Evolutionary conservation across 306 rosid species (phyloP).

Genomic region (Prunus campanulata): DNA sequence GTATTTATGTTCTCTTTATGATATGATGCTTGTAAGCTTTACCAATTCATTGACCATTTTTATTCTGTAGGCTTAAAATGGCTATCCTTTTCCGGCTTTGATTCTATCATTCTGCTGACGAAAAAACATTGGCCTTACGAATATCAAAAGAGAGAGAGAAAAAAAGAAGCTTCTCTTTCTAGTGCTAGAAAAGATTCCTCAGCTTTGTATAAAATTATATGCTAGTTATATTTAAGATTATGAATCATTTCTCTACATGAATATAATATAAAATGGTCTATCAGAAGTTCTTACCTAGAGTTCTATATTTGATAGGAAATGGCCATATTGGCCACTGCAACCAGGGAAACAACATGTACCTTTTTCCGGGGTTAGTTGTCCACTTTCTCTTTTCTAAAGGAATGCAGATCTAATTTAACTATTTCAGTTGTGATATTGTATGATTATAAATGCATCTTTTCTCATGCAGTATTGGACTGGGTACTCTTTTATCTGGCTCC

Average conservation of each 20-base stretch:
- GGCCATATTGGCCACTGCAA: constrained; percentile 90
- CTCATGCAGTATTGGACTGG: constrained; percentile 86
- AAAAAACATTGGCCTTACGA: background rate
- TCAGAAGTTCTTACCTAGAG: background rate
- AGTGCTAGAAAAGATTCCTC: background rate
- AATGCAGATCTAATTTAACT: constrained; percentile 2
- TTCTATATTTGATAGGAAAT: constrained; percentile 52
- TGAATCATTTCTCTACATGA: background rate
- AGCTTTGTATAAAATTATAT: background rate
- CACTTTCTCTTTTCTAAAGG: constrained; percentile 1
- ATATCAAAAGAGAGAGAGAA: background rate
- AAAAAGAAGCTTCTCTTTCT: background rate
- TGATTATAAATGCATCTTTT: background rate
- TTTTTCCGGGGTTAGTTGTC: constrained; percentile 89
- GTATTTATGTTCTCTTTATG: no score
- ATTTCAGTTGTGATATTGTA: background rate
- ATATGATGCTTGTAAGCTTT: no score
- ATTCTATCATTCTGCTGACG: no score
- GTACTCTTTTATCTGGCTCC: constrained; percentile 88
- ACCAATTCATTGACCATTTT: no score
- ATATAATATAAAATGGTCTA: background rate
- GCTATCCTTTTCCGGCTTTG: no score
- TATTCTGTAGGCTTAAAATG: no score
- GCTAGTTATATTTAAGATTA: background rate
- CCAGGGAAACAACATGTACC: constrained; percentile 99